Conservation (phyloP, 257 asterid species). For the Avicennia marina region DNA sequence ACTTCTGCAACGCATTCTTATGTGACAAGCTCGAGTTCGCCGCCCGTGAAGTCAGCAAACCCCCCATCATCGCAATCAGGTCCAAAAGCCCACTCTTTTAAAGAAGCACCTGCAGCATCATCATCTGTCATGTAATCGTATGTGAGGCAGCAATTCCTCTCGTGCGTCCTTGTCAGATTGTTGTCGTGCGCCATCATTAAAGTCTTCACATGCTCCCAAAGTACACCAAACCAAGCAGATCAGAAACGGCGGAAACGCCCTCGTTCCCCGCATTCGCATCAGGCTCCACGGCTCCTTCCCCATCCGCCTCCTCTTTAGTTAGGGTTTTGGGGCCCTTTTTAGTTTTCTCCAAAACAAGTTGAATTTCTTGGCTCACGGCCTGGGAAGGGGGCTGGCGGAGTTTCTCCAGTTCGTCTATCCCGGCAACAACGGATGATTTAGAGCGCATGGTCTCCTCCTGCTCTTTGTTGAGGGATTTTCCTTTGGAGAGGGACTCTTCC, state of each 20-base stretch:
- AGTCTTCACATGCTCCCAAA: constrained; percentile 61
- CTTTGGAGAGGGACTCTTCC: constrained; percentile 62
- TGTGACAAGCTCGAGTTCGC: constrained; percentile 55
- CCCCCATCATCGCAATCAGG: constrained; percentile 54
- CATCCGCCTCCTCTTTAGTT: constrained; percentile 4
- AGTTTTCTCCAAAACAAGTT: constrained; percentile 24
- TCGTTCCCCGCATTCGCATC: constrained; percentile 18
- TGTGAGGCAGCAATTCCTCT: constrained; percentile 73
- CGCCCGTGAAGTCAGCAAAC: constrained; percentile 54
- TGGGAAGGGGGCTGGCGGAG: constrained; percentile 52
- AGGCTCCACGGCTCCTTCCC: constrained; percentile 17
- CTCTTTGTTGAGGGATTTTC: constrained; percentile 66
- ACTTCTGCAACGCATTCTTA: constrained; percentile 47
- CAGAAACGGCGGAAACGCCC: constrained; percentile 31
- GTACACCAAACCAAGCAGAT: constrained; percentile 58
- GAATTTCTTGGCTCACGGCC: constrained; percentile 63
- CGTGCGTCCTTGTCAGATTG: constrained; percentile 59
- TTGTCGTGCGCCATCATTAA: constrained; percentile 36
- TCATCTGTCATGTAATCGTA: constrained; percentile 82
- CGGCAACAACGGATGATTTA: constrained; percentile 47
- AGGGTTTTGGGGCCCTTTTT: constrained; percentile 2
- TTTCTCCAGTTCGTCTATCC: constrained; percentile 72
- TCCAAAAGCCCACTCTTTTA: constrained; percentile 74
- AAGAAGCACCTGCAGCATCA: constrained; percentile 41
- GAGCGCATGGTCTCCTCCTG: constrained; percentile 67